A percentile compares a stretch with the other conserved stretches of the same genome.
Conservation (phyloP, 31 red algal species). For the Bonnemaisonia californica region DNA sequence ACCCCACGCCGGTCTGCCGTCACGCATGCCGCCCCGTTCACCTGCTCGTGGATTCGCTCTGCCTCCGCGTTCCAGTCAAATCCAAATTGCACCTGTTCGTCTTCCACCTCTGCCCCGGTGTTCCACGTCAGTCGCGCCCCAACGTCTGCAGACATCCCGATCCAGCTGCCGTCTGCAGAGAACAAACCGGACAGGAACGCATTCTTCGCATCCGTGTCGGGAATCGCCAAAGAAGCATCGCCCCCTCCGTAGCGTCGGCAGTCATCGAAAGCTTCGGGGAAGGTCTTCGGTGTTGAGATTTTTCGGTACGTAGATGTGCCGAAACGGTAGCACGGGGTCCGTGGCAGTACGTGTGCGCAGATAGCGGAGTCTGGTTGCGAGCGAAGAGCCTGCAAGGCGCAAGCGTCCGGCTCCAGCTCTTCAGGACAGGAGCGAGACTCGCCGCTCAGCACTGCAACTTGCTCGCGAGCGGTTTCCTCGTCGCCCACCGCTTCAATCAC, state of each 20-base stretch:
- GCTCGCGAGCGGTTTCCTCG: background rate
- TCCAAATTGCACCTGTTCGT: background rate
- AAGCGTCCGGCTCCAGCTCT: background rate
- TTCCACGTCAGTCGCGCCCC: background rate
- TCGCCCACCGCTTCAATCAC: constrained; percentile 2
- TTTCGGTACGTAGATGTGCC: background rate
- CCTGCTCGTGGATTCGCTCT: constrained; percentile 13
- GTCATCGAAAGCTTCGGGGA: background rate
- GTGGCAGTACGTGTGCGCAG: background rate
- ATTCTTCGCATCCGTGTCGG: background rate
- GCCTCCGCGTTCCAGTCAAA: background rate
- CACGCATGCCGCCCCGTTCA: constrained; percentile 7
- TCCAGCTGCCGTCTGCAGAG: constrained; percentile 32
- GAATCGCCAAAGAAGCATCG: background rate
- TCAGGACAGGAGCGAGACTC: background rate
- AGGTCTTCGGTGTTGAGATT: background rate
- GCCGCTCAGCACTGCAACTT: background rate
- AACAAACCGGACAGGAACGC: constrained; percentile 1
- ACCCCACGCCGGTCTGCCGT: constrained; percentile 15
- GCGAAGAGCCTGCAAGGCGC: background rate
- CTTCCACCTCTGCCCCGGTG: background rate
- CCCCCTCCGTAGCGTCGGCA: background rate
- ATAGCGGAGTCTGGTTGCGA: background rate
- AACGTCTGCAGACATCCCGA: constrained; percentile 1
- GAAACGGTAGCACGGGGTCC: background rate